These are phyloP conservation scores for Annona cherimola DNA, from an alignment of 164 flowering plant genomes.

Conservation along the genomic window DNA sequence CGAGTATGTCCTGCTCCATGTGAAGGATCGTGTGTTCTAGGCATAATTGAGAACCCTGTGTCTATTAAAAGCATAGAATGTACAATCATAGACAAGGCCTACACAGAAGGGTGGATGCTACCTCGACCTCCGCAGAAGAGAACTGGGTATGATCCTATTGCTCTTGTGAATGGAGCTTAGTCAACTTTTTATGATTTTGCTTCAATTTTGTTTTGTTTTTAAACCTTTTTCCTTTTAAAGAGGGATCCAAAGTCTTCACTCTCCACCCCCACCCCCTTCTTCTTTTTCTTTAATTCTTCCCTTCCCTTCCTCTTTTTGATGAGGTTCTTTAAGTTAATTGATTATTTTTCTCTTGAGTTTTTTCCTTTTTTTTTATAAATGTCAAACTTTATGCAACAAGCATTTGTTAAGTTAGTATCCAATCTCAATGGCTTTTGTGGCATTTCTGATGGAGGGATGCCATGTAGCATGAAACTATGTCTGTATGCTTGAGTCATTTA, in stretches of 20 bases:
- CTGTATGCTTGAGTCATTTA: not conserved
- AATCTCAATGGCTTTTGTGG: not conserved
- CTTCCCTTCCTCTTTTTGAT: too few species aligned
- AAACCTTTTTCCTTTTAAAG: too few species aligned
- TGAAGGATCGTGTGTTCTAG: constrained; percentile 99
- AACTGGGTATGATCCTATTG: constrained; percentile 59
- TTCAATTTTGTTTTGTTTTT: too few species aligned
- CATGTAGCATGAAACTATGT: not conserved
- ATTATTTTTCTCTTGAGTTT: not conserved
- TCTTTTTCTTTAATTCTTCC: too few species aligned
- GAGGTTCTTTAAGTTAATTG: too few species aligned
- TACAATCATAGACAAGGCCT: constrained; percentile 94
- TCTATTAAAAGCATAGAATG: constrained; percentile 96
- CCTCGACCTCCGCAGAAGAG: constrained; percentile 85
- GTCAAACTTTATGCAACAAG: not conserved
- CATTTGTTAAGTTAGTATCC: not conserved
- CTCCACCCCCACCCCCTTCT: too few species aligned
- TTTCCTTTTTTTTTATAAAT: not conserved
- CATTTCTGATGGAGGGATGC: not conserved
- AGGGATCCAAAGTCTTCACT: too few species aligned
- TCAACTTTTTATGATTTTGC: too few species aligned
- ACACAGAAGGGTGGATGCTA: constrained; percentile 99
- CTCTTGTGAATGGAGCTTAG: too few species aligned
- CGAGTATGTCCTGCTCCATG: constrained; percentile 99
- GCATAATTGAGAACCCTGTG: constrained; percentile 97